These are phyloP conservation scores for Paraphysoderma sedebokerense DNA, from an alignment of 371 early-diverging fungal genomes.

Conservation along the genomic window DNA sequence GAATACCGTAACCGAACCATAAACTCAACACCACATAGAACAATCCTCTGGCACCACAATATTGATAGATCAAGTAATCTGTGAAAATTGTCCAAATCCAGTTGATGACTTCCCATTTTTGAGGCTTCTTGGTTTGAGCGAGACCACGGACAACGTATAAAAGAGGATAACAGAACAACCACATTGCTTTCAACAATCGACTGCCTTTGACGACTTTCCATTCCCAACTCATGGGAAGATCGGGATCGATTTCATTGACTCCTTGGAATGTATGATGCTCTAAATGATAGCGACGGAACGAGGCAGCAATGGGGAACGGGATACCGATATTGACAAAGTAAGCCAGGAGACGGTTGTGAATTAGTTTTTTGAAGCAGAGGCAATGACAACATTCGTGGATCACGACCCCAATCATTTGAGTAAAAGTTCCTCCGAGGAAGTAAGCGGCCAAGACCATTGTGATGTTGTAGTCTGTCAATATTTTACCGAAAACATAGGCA, in stretches of 20 bases:
- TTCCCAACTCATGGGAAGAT: slow-evolving; percentile 83
- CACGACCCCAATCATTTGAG: slow-evolving; percentile 52
- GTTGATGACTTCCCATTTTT: slow-evolving; percentile 67
- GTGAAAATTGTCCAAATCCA: slow-evolving; percentile 37
- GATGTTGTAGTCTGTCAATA: slow-evolving; percentile 27
- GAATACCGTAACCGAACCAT: slow-evolving; percentile 78
- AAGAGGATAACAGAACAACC: slow-evolving; percentile 71
- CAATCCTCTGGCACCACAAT: slow-evolving; percentile 49
- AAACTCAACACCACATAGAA: slow-evolving; percentile 58
- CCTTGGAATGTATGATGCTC: slow-evolving; percentile 95
- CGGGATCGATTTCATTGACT: slow-evolving; percentile 86
- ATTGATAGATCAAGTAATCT: slow-evolving; percentile 33
- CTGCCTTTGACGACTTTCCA: slow-evolving; percentile 56
- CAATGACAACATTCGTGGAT: slow-evolving; percentile 90
- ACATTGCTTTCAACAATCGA: slow-evolving; percentile 50
- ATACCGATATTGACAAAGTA: slow-evolving; percentile 71
- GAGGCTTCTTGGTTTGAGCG: slow-evolving; percentile 52
- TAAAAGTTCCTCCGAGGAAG: slow-evolving; percentile 64
- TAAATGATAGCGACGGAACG: slow-evolving; percentile 85
- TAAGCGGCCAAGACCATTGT: slow-evolving; percentile 52
- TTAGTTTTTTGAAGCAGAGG: slow-evolving; percentile 43
- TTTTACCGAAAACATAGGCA: slow-evolving; percentile 59
- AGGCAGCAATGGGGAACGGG: slow-evolving; percentile 59
- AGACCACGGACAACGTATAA: slow-evolving; percentile 81
- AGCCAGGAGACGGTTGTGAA: slow-evolving; percentile 63